These are phyloP conservation scores for Drechslerella coelobrocha DNA, from an alignment of 2,329 filamentous ascomycete species.

Conservation along the genomic window DNA sequence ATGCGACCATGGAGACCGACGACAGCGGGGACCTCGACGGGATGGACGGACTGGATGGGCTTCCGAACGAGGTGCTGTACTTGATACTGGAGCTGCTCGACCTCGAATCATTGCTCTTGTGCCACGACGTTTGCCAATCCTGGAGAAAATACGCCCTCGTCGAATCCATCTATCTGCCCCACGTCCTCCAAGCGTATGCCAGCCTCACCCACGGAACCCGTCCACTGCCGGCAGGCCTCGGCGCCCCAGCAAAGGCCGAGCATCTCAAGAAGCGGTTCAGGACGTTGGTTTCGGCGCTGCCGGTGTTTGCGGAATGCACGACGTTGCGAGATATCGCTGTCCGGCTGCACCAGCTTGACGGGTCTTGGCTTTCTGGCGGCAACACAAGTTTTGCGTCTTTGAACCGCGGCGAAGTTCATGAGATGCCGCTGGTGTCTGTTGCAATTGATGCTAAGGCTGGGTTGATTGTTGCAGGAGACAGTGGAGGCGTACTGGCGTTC, in stretches of 20 bases:
- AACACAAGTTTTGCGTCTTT: constrained; percentile 42
- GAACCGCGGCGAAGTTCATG: constrained; percentile 24
- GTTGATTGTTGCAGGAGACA: constrained; percentile 38
- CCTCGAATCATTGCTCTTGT: constrained; percentile 45
- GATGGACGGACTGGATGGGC: constrained; percentile 41
- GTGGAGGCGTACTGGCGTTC: constrained; percentile 28
- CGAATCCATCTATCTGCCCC: constrained; percentile 45
- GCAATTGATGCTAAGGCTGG: constrained; percentile 33
- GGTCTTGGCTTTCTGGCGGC: constrained; percentile 45
- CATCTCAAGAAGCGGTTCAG: constrained; percentile 33
- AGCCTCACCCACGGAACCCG: constrained; percentile 45
- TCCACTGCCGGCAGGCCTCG: constrained; percentile 29
- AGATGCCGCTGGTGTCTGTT: constrained; percentile 17
- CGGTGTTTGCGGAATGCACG: constrained; percentile 42
- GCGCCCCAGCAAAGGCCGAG: constrained; percentile 6
- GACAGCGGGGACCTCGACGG: constrained; percentile 24
- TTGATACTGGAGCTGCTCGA: constrained; percentile 47
- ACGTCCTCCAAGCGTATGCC: constrained; percentile 45
- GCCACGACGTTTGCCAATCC: constrained; percentile 49
- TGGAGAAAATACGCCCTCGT: constrained; percentile 41
- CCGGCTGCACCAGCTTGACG: constrained; percentile 34
- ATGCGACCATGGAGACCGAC: constrained; percentile 42
- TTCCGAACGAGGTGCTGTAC: constrained; percentile 40
- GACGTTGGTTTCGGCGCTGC: constrained; percentile 44
- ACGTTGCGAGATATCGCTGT: constrained; percentile 49